A percentile compares a stretch with the other conserved stretches of the same genome.
These are phyloP conservation scores for Helicostylum pulchrum DNA, from an alignment of 192 early-diverging fungal species.

Conservation along the genomic window DNA sequence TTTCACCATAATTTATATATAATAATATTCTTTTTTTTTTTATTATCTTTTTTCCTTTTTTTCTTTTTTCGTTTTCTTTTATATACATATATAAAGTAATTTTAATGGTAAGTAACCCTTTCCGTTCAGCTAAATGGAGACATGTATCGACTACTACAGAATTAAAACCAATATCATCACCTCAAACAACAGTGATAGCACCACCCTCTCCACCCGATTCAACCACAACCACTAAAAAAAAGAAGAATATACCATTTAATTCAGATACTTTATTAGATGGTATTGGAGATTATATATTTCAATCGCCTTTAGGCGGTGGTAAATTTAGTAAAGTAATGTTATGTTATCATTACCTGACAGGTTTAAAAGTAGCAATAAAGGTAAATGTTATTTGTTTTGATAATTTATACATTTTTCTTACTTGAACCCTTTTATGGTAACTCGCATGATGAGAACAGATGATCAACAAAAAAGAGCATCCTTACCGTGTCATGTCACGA, in stretches of 20 bases:
- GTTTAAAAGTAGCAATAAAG: conserved; percentile 34
- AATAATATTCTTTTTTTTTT: background rate
- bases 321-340: conserved; percentile 81
- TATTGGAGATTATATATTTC: conserved; percentile 74
- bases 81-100: background rate
- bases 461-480: conserved; percentile 51
- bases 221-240: background rate
- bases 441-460: conserved; percentile 24
- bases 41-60: background rate
- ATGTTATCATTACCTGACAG: conserved; percentile 55
- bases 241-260: conserved; percentile 18
- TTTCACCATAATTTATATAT: background rate
- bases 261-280: conserved; percentile 38
- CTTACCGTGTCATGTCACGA: conserved; percentile 49
- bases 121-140: conserved; percentile 10
- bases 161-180: background rate
- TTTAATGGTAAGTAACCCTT: conserved; percentile 2
- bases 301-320: conserved; percentile 72
- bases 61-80: background rate
- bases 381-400: background rate
- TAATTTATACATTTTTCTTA: background rate
- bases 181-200: background rate
- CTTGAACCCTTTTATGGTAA: background rate
- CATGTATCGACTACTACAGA: conserved; percentile 9
- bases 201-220: background rate